Evolutionary conservation across 768 basidiomycete species (phyloP), one percentile per base, ranked within the genome.

Genomic region (Pilatotrama ljubarskyi): DNA sequence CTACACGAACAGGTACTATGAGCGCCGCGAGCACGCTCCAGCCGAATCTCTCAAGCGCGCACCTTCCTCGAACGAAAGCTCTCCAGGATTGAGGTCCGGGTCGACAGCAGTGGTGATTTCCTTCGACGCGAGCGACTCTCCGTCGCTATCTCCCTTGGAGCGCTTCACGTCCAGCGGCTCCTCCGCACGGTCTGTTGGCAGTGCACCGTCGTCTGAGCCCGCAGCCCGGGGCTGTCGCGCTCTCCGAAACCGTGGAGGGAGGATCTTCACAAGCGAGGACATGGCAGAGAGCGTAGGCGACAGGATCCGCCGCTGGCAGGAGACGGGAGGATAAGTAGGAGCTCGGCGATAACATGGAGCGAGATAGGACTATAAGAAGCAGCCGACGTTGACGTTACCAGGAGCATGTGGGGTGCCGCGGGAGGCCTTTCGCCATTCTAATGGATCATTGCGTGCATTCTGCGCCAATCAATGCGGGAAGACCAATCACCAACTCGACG

Each of bases 11-110:
- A n/a, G n/a, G n/a, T n/a, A n/a, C n/a, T n/a, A n/a, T n/a, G n/a
- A n/a, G n/a, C n/a, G n/a, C n/a, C n/a, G n/a, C n/a, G n/a, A n/a
- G n/a, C n/a, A n/a, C 4, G 15, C n/a, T 4, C 20, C 4, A n/a
- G 8, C 22, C 17, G 2, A 29, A 15, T 3, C 18, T 1, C 17
- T 20, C 6, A 10, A 22, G 6, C 20, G 38, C 61, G 5, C 25
- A 55, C 66, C 66, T 75, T 85, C 84, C 43, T 81, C 80, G 42
- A 81, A 76, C 0, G 80, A 76, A 51, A 83, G 68, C 49, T 72
- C 79, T 37, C 79, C 80, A 5, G 78, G 78, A 24, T 77, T 75
- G 51, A 73, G 64, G 10, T 64, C 65, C 1, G 71, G 65, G 17
- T 67, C 66, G 5, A 44, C 46, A 1, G 41, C 60, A 0, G 61